phyloP scores from a whole-genome alignment of 805 yeast genomes.

The Wickerhamiella slavikovae region DNA sequence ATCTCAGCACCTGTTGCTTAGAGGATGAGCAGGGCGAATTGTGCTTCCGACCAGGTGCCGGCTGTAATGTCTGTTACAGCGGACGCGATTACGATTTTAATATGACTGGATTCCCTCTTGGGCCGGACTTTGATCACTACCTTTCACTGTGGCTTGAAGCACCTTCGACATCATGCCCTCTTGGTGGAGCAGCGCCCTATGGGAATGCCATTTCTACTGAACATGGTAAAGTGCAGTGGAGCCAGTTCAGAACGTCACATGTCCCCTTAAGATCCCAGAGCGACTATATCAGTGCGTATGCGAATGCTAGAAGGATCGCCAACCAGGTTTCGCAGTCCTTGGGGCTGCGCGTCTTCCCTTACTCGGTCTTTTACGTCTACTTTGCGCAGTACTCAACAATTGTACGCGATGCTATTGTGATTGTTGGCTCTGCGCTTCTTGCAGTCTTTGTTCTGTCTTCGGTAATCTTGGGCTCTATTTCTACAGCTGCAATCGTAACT shows the following conservation, averaged over 20 bases:
- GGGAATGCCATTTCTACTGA: constrained; percentile 24
- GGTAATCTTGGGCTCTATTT: constrained; percentile 43
- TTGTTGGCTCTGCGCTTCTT: constrained; percentile 24
- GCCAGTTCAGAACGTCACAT: constrained; percentile 54
- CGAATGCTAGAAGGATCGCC: constrained; percentile 46
- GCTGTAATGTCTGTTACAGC: constrained; percentile 54
- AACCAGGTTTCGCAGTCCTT: constrained; percentile 23
- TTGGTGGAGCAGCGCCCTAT: constrained; percentile 92
- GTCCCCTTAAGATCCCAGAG: constrained; percentile 57
- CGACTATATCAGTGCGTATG: constrained; percentile 68
- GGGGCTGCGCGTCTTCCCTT: constrained; percentile 54
- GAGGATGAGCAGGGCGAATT: constrained; percentile 18
- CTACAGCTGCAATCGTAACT: constrained; percentile 35
- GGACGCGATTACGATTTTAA: constrained; percentile 42
- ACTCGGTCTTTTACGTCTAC: constrained; percentile 81
- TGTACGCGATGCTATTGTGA: constrained; percentile 27
- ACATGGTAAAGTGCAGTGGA: constrained; percentile 16
- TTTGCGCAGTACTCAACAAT: constrained; percentile 73
- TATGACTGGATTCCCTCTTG: constrained; percentile 60
- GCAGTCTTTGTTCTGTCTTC: constrained; percentile 23
- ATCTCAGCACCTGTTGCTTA: constrained; percentile 63
- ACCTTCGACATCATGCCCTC: constrained; percentile 66
- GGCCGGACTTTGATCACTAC: constrained; percentile 46
- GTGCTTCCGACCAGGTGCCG: constrained; percentile 20
- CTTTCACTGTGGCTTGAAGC: constrained; percentile 66